Percentiles rank a stretch among this genome's conserved stretches.
These are phyloP conservation scores for Ceratobasidium sp. DNA, from an alignment of 1,284 basidiomycete genomes.

Conservation along the genomic window DNA sequence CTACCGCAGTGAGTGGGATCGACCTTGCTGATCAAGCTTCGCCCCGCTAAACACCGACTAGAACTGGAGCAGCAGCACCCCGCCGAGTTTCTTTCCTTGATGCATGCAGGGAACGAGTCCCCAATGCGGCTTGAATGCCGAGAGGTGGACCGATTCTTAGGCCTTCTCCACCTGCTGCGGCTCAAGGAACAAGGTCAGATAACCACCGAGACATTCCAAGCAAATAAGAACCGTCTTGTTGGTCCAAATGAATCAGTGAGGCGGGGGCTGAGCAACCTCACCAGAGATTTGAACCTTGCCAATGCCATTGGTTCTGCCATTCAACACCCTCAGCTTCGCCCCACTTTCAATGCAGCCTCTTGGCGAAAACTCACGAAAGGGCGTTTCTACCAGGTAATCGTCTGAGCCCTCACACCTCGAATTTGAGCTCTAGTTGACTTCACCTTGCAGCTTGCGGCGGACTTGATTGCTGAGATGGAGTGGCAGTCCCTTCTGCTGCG, in stretches of 20 bases:
- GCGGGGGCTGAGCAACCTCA: neutral
- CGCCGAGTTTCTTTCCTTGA: neutral
- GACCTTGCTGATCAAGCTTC: neutral
- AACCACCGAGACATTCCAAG: neutral
- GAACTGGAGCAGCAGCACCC: neutral
- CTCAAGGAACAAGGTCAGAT: neutral
- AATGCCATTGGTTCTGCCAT: neutral
- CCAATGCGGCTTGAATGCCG: no score
- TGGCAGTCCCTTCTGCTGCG: neutral
- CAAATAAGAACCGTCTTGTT: neutral
- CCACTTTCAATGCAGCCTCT: neutral
- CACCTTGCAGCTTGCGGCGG: neutral
- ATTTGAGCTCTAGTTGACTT: neutral
- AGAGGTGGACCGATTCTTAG: neutral
- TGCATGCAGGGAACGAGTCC: neutral
- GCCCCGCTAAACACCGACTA: neutral
- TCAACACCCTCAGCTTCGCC: neutral
- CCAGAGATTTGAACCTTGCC: neutral
- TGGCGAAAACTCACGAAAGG: constrained; percentile 5
- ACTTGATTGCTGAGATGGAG: neutral
- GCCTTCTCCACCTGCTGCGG: neutral
- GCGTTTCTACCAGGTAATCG: neutral
- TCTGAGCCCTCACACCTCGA: neutral
- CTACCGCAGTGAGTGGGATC: neutral
- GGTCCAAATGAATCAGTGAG: neutral